Conservation (phyloP, 495 filamentous ascomycete species). For the Penicillium parvum region DNA sequence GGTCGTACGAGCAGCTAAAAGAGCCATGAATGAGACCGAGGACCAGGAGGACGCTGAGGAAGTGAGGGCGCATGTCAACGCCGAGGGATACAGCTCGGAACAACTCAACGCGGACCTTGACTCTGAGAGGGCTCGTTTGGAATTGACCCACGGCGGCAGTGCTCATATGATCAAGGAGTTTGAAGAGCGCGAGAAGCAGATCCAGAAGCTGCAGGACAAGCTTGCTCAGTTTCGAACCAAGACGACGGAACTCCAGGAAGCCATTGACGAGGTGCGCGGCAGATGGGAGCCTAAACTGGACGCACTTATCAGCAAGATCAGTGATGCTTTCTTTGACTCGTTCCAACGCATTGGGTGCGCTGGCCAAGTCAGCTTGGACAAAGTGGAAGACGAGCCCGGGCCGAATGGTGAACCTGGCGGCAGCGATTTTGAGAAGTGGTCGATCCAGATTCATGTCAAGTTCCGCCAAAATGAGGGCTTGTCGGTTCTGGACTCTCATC, state of each 20-base stretch:
- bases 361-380: constrained; percentile 75
- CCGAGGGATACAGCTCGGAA: constrained; percentile 48
- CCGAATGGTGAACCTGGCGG: constrained; percentile 50
- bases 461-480: constrained; percentile 85
- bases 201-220: constrained; percentile 51
- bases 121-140: constrained; percentile 66
- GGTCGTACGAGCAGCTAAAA: constrained; percentile 34
- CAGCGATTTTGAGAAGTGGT: constrained; percentile 86
- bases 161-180: constrained; percentile 72
- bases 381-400: constrained; percentile 35
- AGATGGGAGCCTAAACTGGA: constrained; percentile 86
- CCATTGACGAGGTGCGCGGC: constrained; percentile 54
- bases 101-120: constrained; percentile 70
- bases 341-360: constrained; percentile 93
- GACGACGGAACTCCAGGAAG: constrained; percentile 47
- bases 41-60: constrained; percentile 25
- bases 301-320: constrained; percentile 71
- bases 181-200: constrained; percentile 60
- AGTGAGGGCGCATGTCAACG: constrained; percentile 28
- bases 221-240: constrained; percentile 40
- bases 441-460: constrained; percentile 88
- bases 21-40: constrained; percentile 10
- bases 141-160: constrained; percentile 75
- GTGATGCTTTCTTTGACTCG: constrained; percentile 81
- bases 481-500: constrained; percentile 79